Conservation (phyloP, 2,329 filamentous ascomycete species). For the Ascomycota sp. region DNA sequence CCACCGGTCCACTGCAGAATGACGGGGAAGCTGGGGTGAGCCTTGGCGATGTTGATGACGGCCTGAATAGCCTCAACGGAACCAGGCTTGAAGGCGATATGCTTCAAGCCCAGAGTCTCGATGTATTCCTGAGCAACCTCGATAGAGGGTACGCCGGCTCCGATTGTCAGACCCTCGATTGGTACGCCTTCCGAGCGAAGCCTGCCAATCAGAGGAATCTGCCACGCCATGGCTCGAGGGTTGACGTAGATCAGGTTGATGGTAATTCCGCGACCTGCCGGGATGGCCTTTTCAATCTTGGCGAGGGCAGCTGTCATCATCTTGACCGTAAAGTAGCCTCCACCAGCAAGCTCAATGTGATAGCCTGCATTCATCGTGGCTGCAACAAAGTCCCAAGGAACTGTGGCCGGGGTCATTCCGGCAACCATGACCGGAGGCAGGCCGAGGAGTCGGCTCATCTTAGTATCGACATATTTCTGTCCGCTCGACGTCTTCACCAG, state of each 20-base stretch:
- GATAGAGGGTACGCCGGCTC: conserved; percentile 79
- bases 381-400: conserved; percentile 77
- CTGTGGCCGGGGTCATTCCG: conserved; percentile 80
- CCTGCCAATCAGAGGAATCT: conserved; percentile 63
- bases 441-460: conserved; percentile 74
- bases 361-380: conserved; percentile 91
- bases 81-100: conserved; percentile 85
- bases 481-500: conserved; percentile 76
- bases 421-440: conserved; percentile 75
- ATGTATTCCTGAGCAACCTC: conserved; percentile 90
- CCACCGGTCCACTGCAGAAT: conserved; percentile 89
- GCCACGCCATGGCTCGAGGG: conserved; percentile 75
- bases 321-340: conserved; percentile 68
- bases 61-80: conserved; percentile 72
- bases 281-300: conserved; percentile 69
- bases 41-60: conserved; percentile 79
- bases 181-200: conserved; percentile 69
- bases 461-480: conserved; percentile 83
- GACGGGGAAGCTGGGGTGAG: conserved; percentile 83
- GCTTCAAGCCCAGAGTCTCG: conserved; percentile 73
- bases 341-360: conserved; percentile 73
- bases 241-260: conserved; percentile 85
- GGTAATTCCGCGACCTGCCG: conserved; percentile 66
- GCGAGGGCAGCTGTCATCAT: conserved; percentile 61
- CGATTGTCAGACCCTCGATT: conserved; percentile 79